Conservation (phyloP, 805 yeast species). For the Tetrapisispora iriomotensis region DNA sequence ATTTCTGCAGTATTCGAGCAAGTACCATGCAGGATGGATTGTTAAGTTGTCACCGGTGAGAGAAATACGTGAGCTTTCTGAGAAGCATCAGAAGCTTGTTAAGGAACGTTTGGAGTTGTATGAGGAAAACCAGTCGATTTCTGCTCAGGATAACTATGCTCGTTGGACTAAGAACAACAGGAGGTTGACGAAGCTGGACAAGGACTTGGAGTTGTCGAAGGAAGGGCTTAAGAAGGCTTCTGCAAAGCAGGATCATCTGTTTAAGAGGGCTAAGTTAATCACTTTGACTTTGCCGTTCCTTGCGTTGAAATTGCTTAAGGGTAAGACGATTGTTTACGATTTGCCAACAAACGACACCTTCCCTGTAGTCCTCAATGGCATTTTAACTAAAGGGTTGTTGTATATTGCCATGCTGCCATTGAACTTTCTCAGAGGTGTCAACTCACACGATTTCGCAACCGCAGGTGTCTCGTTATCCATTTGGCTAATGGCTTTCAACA, state of each 20-base stretch:
- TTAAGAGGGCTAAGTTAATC: conserved; percentile 17
- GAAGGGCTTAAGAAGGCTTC: conserved; percentile 27
- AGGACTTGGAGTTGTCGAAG: conserved; percentile 39
- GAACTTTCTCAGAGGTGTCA: conserved; percentile 7
- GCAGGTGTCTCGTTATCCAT: conserved; percentile 28
- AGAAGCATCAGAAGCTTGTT: conserved; percentile 28
- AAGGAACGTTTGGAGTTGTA: conserved; percentile 39
- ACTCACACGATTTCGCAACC: neutral
- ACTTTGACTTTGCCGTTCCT: conserved; percentile 26
- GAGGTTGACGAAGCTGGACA: conserved; percentile 45
- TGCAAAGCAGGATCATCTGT: conserved; percentile 6
- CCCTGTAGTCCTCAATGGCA: conserved; percentile 23
- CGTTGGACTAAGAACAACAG: conserved; percentile 91
- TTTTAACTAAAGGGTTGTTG: conserved; percentile 28
- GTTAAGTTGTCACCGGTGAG: conserved; percentile 7
- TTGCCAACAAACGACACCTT: conserved; percentile 22
- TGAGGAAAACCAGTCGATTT: conserved; percentile 47
- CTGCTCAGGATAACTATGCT: conserved; percentile 92
- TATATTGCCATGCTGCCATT: conserved; percentile 22
- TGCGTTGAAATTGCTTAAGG: conserved; percentile 25
- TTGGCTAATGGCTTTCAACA: conserved; percentile 28
- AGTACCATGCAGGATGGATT: conserved; percentile 17
- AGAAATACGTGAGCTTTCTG: conserved; percentile 20
- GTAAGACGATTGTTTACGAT: conserved; percentile 24
- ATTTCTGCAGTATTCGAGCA: conserved; percentile 16